phyloP scores from a whole-genome alignment of 768 basidiomycete genomes.

The Strobilomyces dryophilus region DNA sequence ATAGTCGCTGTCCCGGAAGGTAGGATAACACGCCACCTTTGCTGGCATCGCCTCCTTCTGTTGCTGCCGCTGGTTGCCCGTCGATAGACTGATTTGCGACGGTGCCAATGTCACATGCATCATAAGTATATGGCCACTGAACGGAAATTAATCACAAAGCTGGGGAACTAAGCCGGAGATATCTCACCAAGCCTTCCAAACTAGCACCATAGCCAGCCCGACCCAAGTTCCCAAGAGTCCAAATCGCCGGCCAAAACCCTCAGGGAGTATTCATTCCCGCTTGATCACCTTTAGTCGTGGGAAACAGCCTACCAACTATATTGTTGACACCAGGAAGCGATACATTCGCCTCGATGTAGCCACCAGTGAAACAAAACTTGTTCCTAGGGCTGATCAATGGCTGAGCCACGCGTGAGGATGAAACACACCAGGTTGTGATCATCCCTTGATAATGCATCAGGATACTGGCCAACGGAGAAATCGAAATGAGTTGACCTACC shows the following conservation, averaged over 20 bases:
- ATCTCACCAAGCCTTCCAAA: slow-evolving; percentile 46
- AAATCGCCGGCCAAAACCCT: slow-evolving; percentile 52
- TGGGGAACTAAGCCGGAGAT: not conserved
- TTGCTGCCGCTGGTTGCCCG: slow-evolving; percentile 60
- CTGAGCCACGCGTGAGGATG: not conserved
- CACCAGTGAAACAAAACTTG: slow-evolving; percentile 88
- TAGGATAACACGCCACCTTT: slow-evolving; percentile 55
- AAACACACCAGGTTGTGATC: slow-evolving; percentile 38
- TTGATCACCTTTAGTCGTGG: not conserved
- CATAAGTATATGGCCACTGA: slow-evolving; percentile 68
- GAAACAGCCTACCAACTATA: slow-evolving; percentile 41
- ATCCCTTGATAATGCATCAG: slow-evolving; percentile 40
- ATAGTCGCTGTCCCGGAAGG: slow-evolving; percentile 77
- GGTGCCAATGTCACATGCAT: slow-evolving; percentile 81
- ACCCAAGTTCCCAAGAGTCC: slow-evolving; percentile 57
- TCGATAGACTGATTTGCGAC: slow-evolving; percentile 76
- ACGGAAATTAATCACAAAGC: slow-evolving; percentile 1
- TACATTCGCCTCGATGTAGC: slow-evolving; percentile 63
- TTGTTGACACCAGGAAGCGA: slow-evolving; percentile 64
- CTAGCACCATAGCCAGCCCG: slow-evolving; percentile 70
- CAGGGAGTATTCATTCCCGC: slow-evolving; percentile 3
- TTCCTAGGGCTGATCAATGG: slow-evolving; percentile 47
- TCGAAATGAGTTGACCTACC: slow-evolving; percentile 22
- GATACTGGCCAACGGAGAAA: slow-evolving; percentile 22
- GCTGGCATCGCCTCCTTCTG: slow-evolving; percentile 49